These are phyloP conservation scores for Pseudofabraea citricarpa DNA, from an alignment of 2,329 filamentous ascomycete genomes.

Conservation along the genomic window DNA sequence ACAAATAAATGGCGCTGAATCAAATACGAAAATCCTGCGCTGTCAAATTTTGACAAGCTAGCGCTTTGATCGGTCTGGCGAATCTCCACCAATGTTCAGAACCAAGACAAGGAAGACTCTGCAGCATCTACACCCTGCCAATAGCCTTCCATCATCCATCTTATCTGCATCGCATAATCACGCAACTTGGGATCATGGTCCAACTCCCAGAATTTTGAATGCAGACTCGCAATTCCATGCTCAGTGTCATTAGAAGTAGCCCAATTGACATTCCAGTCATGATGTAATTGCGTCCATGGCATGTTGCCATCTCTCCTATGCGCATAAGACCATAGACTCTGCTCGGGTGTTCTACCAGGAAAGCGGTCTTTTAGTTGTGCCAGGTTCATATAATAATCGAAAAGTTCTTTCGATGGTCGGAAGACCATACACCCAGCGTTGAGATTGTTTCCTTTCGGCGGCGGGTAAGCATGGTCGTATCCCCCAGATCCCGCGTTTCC, in stretches of 20 bases:
- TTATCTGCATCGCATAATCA: background rate
- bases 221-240: conserved; percentile 27
- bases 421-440: conserved; percentile 33
- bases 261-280: conserved; percentile 33
- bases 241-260: conserved; percentile 26
- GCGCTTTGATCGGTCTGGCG: too few relatives aligned
- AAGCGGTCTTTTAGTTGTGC: conserved; percentile 31
- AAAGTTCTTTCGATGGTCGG: conserved; percentile 31
- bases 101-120: too few relatives aligned
- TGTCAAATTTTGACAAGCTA: too few relatives aligned
- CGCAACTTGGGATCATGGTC: background rate
- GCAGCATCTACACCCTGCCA: background rate
- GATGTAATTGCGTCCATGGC: conserved; percentile 34
- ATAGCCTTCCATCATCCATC: background rate
- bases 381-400: conserved; percentile 30
- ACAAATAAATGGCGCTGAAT: too few relatives aligned
- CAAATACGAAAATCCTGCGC: too few relatives aligned
- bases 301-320: conserved; percentile 32
- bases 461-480: background rate
- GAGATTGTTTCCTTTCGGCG: background rate
- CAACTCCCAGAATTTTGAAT: conserved; percentile 33
- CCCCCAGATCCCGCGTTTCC: background rate
- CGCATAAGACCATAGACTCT: conserved; percentile 37
- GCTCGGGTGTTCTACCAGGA: conserved; percentile 31
- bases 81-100: too few relatives aligned